phyloP scores from a whole-genome alignment of 2,329 filamentous ascomycete genomes.

The Arthrobotrys iridis region DNA sequence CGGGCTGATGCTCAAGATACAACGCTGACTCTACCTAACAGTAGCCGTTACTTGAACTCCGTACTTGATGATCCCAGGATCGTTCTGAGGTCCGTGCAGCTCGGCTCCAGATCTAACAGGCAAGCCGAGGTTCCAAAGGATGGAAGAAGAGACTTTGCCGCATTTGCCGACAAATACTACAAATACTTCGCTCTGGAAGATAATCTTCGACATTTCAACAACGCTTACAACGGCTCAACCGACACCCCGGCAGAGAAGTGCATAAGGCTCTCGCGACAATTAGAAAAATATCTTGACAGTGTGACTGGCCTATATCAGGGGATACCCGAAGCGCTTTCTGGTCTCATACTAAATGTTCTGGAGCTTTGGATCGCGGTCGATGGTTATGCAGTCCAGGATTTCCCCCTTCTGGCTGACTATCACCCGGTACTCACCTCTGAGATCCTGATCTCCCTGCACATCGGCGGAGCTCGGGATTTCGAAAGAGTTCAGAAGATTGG shows the following conservation, averaged over 20 bases:
- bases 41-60: slow-evolving; percentile 60
- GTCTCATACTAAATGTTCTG: slow-evolving; percentile 67
- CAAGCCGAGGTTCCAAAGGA: slow-evolving; percentile 29
- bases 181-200: slow-evolving; percentile 36
- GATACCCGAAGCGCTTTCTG: slow-evolving; percentile 66
- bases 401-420: slow-evolving; percentile 66
- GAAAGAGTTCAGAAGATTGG: slow-evolving; percentile 66
- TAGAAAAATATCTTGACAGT: slow-evolving; percentile 60
- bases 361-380: slow-evolving; percentile 71
- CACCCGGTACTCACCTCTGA: slow-evolving; percentile 66
- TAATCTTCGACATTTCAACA: background rate
- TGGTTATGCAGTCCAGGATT: slow-evolving; percentile 61
- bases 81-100: slow-evolving; percentile 52
- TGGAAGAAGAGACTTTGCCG: slow-evolving; percentile 35
- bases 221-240: background rate
- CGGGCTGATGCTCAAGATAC: slow-evolving; percentile 60
- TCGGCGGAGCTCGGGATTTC: slow-evolving; percentile 66
- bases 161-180: slow-evolving; percentile 51
- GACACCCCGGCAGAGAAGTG: slow-evolving; percentile 59
- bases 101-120: slow-evolving; percentile 38
- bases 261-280: slow-evolving; percentile 59
- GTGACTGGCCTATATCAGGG: slow-evolving; percentile 62
- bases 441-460: slow-evolving; percentile 68
- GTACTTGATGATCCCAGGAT: slow-evolving; percentile 35
- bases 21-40: slow-evolving; percentile 63